A percentile compares a stretch with the other conserved stretches of the same genome.
These are phyloP conservation scores for Przewalskia tangutica DNA, from an alignment of 257 asterid genomes.

Conservation along the genomic window DNA sequence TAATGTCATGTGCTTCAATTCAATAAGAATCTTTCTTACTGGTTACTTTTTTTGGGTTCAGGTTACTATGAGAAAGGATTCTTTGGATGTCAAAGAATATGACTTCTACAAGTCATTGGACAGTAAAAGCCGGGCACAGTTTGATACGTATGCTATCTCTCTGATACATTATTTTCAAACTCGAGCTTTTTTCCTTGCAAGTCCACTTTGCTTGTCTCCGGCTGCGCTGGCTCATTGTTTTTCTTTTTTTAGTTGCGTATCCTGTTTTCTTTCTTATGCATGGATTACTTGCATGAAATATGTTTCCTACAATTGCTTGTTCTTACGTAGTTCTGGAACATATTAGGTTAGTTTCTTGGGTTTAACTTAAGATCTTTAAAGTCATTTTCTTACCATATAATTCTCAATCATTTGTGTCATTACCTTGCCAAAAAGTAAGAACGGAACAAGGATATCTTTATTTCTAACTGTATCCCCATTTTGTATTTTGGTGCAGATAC, in stretches of 20 bases:
- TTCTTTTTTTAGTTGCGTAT: neutral
- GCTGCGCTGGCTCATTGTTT: neutral
- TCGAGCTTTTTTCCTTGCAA: neutral
- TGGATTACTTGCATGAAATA: neutral
- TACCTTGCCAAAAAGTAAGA: neutral
- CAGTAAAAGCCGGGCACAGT: constrained; percentile 64
- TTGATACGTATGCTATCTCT: constrained; percentile 46
- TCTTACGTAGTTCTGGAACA: neutral
- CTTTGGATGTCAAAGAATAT: constrained; percentile 59
- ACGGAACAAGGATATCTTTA: neutral
- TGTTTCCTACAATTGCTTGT: neutral
- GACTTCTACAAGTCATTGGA: constrained; percentile 49
- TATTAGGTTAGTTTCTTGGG: neutral
- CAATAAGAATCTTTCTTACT: neutral
- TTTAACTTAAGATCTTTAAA: neutral
- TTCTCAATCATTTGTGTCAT: neutral
- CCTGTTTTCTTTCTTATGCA: neutral
- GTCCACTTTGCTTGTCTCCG: neutral
- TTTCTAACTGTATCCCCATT: neutral
- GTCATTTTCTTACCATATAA: neutral
- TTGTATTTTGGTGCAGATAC: neutral
- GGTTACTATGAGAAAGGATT: constrained; percentile 64
- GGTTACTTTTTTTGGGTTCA: constrained; percentile 15
- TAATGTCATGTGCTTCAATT: neutral
- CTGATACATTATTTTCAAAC: neutral